Evolutionary conservation across 2,329 filamentous ascomycete species (phyloP).

Genomic region (Grosmannia huntii): DNA sequence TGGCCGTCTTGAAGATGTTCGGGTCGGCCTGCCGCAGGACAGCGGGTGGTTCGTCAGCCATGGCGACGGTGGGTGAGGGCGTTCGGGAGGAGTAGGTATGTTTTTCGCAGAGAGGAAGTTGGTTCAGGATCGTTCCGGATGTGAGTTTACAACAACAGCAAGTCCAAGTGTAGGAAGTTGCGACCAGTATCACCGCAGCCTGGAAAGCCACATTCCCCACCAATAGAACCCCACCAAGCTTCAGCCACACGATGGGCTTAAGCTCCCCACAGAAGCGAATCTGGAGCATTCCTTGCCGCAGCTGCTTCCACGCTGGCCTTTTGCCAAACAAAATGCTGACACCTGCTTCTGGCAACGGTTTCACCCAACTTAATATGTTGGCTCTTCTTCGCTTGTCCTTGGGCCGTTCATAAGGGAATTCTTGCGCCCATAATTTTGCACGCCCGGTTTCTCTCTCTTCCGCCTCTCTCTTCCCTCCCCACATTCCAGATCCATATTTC

Average conservation of each 20-base stretch:
- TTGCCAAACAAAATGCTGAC: background rate
- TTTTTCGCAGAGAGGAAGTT: too few relatives aligned
- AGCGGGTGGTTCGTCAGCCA: slow-evolving; percentile 60
- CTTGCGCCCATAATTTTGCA: background rate
- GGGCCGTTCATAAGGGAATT: background rate
- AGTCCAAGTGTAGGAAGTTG: background rate
- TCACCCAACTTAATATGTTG: background rate
- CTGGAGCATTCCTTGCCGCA: background rate
- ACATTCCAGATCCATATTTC: background rate
- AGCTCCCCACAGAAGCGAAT: background rate
- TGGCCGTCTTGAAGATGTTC: slow-evolving; percentile 57
- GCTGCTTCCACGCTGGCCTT: slow-evolving; percentile 1
- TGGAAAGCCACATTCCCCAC: background rate
- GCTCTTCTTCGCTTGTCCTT: background rate
- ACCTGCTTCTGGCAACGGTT: background rate
- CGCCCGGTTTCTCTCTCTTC: background rate
- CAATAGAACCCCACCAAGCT: background rate
- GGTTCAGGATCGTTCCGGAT: background rate
- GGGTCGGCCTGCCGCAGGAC: slow-evolving; percentile 71
- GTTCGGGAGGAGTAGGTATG: background rate
- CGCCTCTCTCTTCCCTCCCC: background rate
- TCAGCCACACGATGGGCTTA: background rate
- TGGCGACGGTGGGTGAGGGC: slow-evolving; percentile 22
- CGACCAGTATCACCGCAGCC: background rate
- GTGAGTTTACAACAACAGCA: background rate